These are phyloP conservation scores for Aspergillus ochraceus DNA, from an alignment of 2,329 filamentous ascomycete species.

Conservation along the genomic window DNA sequence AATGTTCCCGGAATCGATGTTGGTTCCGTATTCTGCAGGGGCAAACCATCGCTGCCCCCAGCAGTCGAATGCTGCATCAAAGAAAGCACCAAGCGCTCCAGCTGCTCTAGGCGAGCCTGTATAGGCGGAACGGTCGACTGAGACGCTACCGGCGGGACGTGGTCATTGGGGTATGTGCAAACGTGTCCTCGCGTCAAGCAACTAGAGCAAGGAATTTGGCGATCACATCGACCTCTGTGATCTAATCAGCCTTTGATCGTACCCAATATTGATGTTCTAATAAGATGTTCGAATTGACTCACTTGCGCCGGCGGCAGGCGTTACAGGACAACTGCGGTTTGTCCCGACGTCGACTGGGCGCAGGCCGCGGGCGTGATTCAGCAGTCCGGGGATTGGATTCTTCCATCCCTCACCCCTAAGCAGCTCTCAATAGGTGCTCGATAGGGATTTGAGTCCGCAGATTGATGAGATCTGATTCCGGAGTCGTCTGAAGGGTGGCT, in stretches of 20 bases:
- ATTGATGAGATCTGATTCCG: too few species aligned
- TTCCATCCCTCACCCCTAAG: not conserved
- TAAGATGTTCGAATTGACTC: constrained; percentile 4
- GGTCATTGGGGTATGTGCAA: constrained; percentile 47
- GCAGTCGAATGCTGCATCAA: constrained; percentile 37
- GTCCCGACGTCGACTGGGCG: constrained; percentile 30
- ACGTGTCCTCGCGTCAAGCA: constrained; percentile 57
- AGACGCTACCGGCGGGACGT: constrained; percentile 30
- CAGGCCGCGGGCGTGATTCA: not conserved
- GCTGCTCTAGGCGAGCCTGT: constrained; percentile 58
- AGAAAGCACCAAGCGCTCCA: constrained; percentile 58
- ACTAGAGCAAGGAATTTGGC: constrained; percentile 57
- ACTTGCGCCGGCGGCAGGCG: constrained; percentile 38
- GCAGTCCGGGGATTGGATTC: not conserved
- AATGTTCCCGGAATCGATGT: not conserved
- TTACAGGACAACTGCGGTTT: constrained; percentile 39
- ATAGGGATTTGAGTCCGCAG: too few species aligned
- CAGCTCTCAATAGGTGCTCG: too few species aligned
- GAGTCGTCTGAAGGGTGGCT: too few species aligned
- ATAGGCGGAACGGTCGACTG: constrained; percentile 44
- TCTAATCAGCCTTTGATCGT: not conserved
- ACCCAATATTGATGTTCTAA: too few species aligned
- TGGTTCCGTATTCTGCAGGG: too few species aligned
- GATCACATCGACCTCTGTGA: constrained; percentile 56
- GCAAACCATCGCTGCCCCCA: too few species aligned